phyloP scores from a whole-genome alignment of 1,284 basidiomycete genomes.

The Fomitopsis palustris region DNA sequence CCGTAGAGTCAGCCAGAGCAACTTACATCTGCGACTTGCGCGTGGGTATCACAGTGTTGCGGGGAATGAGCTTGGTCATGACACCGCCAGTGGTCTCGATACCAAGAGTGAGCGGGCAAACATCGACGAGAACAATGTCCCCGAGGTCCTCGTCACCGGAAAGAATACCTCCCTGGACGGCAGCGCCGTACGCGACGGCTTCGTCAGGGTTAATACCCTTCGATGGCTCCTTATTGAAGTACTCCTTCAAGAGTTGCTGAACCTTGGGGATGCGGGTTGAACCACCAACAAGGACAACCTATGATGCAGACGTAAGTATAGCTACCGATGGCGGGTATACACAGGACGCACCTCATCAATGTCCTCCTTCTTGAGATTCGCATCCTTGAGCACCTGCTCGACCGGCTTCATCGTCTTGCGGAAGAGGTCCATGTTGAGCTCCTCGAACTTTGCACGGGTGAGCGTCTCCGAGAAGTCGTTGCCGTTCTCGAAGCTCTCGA shows the following conservation, averaged over 20 bases:
- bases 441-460: constrained; percentile 98
- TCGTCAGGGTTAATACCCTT: constrained; percentile 88
- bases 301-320: neutral
- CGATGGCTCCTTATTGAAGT: constrained; percentile 89
- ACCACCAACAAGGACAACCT: constrained; percentile 91
- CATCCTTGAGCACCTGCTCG: constrained; percentile 97
- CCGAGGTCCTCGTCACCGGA: constrained; percentile 81
- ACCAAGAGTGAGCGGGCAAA: constrained; percentile 92
- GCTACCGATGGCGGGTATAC: no score
- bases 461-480: constrained; percentile 97
- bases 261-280: constrained; percentile 99
- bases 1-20: neutral
- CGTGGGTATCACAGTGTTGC: constrained; percentile 98
- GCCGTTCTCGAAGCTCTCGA: constrained; percentile 88
- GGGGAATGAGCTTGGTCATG: constrained; percentile 94
- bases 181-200: constrained; percentile 74
- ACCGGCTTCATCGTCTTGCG: constrained; percentile 99
- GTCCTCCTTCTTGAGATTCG: constrained; percentile 96
- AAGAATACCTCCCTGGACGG: constrained; percentile 85
- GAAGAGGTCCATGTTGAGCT: constrained; percentile 98
- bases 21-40: constrained; percentile 88
- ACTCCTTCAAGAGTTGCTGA: constrained; percentile 94
- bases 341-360: constrained; percentile 73
- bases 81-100: constrained; percentile 99
- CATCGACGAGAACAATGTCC: constrained; percentile 93